These are phyloP conservation scores for Suillus clintonianus DNA, from an alignment of 768 basidiomycete genomes.

Conservation along the genomic window DNA sequence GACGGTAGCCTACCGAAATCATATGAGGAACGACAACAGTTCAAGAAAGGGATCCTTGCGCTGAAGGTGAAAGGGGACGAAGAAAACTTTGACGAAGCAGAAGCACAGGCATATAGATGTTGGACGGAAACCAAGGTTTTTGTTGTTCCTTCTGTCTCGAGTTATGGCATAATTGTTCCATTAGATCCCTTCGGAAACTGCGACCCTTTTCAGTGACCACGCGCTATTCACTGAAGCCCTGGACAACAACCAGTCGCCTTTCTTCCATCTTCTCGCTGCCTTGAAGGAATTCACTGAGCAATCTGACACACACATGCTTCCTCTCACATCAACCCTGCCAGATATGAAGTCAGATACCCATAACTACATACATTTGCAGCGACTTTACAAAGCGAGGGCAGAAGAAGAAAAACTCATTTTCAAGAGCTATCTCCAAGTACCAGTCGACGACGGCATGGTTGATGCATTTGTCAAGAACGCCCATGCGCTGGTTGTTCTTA, in stretches of 20 bases:
- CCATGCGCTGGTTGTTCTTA: slow-evolving; percentile 67
- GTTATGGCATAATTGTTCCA: neutral
- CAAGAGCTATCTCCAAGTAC: slow-evolving; percentile 47
- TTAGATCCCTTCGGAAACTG: slow-evolving; percentile 70
- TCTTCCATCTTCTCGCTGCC: slow-evolving; percentile 79
- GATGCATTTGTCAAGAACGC: slow-evolving; percentile 81
- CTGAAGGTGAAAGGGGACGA: slow-evolving; percentile 81
- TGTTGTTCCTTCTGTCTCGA: slow-evolving; percentile 6
- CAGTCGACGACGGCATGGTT: slow-evolving; percentile 53
- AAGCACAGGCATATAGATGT: slow-evolving; percentile 81
- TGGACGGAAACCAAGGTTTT: slow-evolving; percentile 59
- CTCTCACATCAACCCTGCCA: slow-evolving; percentile 83
- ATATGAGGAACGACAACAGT: slow-evolving; percentile 68
- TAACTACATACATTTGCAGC: slow-evolving; percentile 83
- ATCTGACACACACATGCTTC: slow-evolving; percentile 62
- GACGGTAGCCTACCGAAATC: slow-evolving; percentile 55
- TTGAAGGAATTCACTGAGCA: slow-evolving; percentile 64
- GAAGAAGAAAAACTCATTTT: slow-evolving; percentile 65
- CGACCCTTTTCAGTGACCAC: slow-evolving; percentile 62
- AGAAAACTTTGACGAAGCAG: slow-evolving; percentile 97
- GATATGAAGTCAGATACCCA: slow-evolving; percentile 95
- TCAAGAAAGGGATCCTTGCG: slow-evolving; percentile 65
- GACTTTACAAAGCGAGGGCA: slow-evolving; percentile 78
- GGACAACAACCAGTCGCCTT: slow-evolving; percentile 55
- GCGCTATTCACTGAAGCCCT: slow-evolving; percentile 44